These are phyloP conservation scores for Annulohypoxylon bovei DNA, from an alignment of 495 filamentous ascomycete species.

Conservation along the genomic window DNA sequence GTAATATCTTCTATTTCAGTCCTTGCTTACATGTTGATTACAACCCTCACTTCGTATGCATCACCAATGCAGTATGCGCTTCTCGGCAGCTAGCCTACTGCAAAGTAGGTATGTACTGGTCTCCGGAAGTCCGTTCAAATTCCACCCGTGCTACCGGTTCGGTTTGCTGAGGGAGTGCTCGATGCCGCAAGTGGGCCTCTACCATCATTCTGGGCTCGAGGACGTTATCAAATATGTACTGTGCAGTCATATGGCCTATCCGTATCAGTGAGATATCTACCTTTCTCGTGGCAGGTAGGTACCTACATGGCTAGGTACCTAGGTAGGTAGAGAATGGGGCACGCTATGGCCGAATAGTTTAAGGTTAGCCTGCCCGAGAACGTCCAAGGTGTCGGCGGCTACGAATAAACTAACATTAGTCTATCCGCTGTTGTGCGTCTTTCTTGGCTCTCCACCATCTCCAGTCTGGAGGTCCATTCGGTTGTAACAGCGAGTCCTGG, in stretches of 20 bases:
- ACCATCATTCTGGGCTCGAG: slow-evolving; percentile 18
- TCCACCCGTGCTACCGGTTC: slow-evolving; percentile 11
- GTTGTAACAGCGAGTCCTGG: slow-evolving; percentile 29
- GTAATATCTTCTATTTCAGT: slow-evolving; percentile 18
- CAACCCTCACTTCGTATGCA: slow-evolving; percentile 20
- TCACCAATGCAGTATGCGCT: slow-evolving; percentile 32
- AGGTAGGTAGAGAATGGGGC: not conserved
- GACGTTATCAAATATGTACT: slow-evolving; percentile 1
- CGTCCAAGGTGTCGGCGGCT: slow-evolving; percentile 24
- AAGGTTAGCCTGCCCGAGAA: slow-evolving; percentile 25
- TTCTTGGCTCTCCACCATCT: slow-evolving; percentile 35
- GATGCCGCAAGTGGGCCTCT: slow-evolving; percentile 23
- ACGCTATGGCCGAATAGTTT: slow-evolving; percentile 14
- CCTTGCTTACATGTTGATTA: slow-evolving; percentile 24
- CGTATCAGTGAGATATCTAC: slow-evolving; percentile 1
- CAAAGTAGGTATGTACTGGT: slow-evolving; percentile 5
- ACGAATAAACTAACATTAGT: slow-evolving; percentile 30
- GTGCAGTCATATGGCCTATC: not conserved
- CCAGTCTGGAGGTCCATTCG: slow-evolving; percentile 22
- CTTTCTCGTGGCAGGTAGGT: not conserved
- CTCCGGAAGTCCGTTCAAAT: slow-evolving; percentile 38
- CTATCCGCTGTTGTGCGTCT: slow-evolving; percentile 41
- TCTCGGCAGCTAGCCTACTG: slow-evolving; percentile 31
- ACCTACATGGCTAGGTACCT: slow-evolving; percentile 10
- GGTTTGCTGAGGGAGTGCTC: slow-evolving; percentile 17